Conservation (phyloP, 345 rosid genomes). For the Orychophragmus violaceus region DNA sequence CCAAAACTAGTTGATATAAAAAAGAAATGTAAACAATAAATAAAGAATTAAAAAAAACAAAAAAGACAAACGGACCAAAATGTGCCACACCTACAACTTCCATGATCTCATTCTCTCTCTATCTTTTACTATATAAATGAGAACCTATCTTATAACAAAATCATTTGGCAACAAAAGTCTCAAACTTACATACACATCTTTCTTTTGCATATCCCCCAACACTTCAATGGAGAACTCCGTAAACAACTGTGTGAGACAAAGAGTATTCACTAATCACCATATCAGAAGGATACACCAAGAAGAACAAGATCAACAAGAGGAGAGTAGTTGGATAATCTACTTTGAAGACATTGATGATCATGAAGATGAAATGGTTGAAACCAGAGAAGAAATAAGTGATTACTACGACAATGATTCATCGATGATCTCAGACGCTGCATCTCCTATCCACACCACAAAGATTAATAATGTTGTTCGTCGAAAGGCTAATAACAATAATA, state of each 20-base stretch:
- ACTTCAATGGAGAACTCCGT: slow-evolving; percentile 32
- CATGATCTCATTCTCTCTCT: slow-evolving; percentile 22
- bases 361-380: slow-evolving; percentile 11
- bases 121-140: slow-evolving; percentile 6
- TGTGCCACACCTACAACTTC: slow-evolving; percentile 32
- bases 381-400: slow-evolving; percentile 7
- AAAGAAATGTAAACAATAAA: neutral
- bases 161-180: slow-evolving; percentile 21
- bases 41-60: neutral
- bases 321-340: slow-evolving; percentile 28
- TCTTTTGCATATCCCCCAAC: slow-evolving; percentile 14
- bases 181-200: slow-evolving; percentile 4
- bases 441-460: slow-evolving; percentile 20
- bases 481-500: slow-evolving; percentile 7
- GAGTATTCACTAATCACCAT: slow-evolving; percentile 20
- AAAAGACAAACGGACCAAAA: slow-evolving; percentile 26
- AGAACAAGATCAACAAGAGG: slow-evolving; percentile 22
- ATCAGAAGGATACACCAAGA: slow-evolving; percentile 15
- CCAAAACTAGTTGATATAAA: slow-evolving; percentile 6
- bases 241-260: slow-evolving; percentile 16
- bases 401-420: slow-evolving; percentile 20
- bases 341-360: slow-evolving; percentile 29
- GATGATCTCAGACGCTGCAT: slow-evolving; percentile 31
- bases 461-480: slow-evolving; percentile 1
- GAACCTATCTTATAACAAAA: neutral